Percentiles rank a stretch among this genome's conserved stretches.
Conservation (phyloP, 352 stramenopile species). For the Sclerospora graminicola region DNA sequence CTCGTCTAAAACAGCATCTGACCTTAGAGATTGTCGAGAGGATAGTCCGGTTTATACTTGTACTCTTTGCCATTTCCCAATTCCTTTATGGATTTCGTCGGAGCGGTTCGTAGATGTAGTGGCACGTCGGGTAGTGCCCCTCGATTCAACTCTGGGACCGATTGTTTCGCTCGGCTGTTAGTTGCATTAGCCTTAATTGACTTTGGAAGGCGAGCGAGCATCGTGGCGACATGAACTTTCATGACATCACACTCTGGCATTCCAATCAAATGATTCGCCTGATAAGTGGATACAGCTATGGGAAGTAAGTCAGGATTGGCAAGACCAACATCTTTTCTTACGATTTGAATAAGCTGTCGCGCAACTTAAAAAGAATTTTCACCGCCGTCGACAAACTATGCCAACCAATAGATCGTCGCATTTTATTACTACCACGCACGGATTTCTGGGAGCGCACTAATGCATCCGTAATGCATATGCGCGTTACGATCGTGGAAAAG, state of each 20-base stretch:
- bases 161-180: constrained; percentile 69
- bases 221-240: constrained; percentile 65
- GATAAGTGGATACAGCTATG: constrained; percentile 58
- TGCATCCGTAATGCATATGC: constrained; percentile 81
- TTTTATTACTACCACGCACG: constrained; percentile 73
- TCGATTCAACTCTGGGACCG: constrained; percentile 40
- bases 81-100: constrained; percentile 69
- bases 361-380: constrained; percentile 80
- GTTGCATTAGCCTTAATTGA: constrained; percentile 76
- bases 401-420: constrained; percentile 78
- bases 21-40: constrained; percentile 46
- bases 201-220: constrained; percentile 73
- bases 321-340: constrained; percentile 76
- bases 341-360: constrained; percentile 71
- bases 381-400: constrained; percentile 74
- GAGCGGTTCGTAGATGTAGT: constrained; percentile 73
- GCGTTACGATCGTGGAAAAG: constrained; percentile 80
- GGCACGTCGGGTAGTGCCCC: constrained; percentile 63
- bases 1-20: constrained; percentile 73
- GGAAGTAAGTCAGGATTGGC: constrained; percentile 55
- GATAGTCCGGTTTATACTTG: constrained; percentile 76
- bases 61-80: constrained; percentile 72
- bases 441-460: constrained; percentile 83
- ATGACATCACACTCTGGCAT: constrained; percentile 84
- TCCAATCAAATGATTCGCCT: constrained; percentile 61